Base-by-base conservation (phyloP, 257 asterid genomes). In the Leonotis leonurus region DNA sequence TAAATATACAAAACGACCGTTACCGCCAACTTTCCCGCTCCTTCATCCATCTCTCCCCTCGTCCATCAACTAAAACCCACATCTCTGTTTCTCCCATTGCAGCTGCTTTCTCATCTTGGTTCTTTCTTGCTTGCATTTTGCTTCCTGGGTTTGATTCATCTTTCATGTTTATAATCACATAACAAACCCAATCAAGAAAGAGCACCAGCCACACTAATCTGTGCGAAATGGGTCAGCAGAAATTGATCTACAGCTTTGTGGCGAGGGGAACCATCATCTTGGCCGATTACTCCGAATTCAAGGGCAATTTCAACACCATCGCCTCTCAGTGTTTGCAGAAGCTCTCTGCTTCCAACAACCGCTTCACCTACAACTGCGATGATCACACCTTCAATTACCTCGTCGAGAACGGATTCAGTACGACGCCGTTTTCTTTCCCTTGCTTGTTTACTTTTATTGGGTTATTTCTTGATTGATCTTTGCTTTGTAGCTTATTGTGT, bases 161-260 rank as follows among this genome's bases (percentile, higher is more conserved):
- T 49, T 52, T 67, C 60, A 56, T 55, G 69, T 56, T 46, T 25
- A 70, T 33, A 56, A 17, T 33, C 22, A 36, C 45, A 57, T 57
- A 64, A 37, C 48, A 52, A 64, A 39, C 44, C 53, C 22, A 48
- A 59, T 44, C 46, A 54, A 40, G 33, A 20, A 66, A 45, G 30
- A 35, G 50, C 32, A 20, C 17, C 12, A 2, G 35, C 37, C 21
- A 32, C 21, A 18, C 26, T 3, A 18, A 33, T 66, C 63, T n/a
- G n/a, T n/a, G n/a, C n/a, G n/a, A n/a, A 20, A 81, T 81, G 87
- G 87, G 87, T 63, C 87, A 77, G 74, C 83, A 81, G 65, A 58
- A 72, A 49, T 81, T 81, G 80, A 81, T 81, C 80, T 78, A 81
- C 74, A 75, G 84, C 27, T 70, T 81, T 6, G 81, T 78, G 4